Conservation (phyloP, 2,329 filamentous ascomycete species). For the Ceratocystis harringtonii region DNA sequence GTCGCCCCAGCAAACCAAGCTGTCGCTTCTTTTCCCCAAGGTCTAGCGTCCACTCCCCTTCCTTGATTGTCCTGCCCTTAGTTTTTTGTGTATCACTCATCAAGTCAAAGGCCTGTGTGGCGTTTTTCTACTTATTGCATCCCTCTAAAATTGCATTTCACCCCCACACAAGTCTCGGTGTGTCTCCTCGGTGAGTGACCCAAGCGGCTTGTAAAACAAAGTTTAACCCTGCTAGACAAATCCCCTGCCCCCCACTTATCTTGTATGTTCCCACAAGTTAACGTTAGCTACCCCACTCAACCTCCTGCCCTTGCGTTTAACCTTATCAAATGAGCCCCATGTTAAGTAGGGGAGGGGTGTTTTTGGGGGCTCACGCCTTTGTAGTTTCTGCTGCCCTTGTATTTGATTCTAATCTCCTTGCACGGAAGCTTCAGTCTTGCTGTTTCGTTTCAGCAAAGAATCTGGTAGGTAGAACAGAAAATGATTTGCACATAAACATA, state of each 20-base stretch:
- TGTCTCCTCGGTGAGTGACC: not conserved
- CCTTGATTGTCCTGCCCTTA: no score
- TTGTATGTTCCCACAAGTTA: not conserved
- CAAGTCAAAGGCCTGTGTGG: no score
- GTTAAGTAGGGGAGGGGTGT: not conserved
- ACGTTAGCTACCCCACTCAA: not conserved
- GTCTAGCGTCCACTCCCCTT: no score
- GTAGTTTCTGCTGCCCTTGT: not conserved
- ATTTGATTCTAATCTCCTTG: not conserved
- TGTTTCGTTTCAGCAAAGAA: not conserved
- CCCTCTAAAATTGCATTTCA: no score
- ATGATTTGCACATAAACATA: no score
- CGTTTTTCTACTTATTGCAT: no score
- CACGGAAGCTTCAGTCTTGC: not conserved
- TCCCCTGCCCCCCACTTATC: not conserved
- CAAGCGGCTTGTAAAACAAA: not conserved
- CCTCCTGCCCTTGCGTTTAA: not conserved
- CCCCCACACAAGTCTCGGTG: not conserved
- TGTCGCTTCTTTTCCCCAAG: no score
- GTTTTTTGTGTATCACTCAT: no score
- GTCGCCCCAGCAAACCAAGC: not conserved
- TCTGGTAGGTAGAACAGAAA: not conserved
- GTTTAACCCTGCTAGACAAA: no score
- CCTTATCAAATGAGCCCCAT: not conserved
- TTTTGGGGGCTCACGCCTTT: no score